Base-by-base conservation (phyloP, 257 asterid species). In the Nicotiana tomentosiformis region DNA sequence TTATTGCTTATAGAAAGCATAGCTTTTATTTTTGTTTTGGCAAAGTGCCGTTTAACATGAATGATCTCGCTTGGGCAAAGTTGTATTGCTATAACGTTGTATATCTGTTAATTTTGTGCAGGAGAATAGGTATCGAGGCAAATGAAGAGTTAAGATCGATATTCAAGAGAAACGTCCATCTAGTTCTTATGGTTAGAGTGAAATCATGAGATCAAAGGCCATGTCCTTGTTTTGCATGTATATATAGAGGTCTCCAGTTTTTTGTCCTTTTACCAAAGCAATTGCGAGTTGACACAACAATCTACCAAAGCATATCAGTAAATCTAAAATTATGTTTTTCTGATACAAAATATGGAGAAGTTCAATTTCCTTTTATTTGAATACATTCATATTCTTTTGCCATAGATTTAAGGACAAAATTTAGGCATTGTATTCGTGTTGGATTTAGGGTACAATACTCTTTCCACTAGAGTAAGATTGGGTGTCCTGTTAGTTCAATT, bases 41-140 rank as follows among this genome's bases (percentile, higher is more conserved):
- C 43, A 49, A 26, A 74, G 3, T 49, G 26, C 26, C 1, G 0
- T 26, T 23, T 74, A 32, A 74, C 64, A 74, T 74, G 79, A 74
- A 74, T 14, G 57, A 49, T 74, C 43, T 15, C 0, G 43, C 43
- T 72, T 6, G 60, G 37, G 3, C 26, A 4, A 49, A 49, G 46
- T 51, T 76, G 20, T 14, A 3, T 0, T 76, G 53, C 18, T 14
- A 7, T 74, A 46, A 72, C 62, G 2, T 39, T 46, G 12, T 49
- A 15, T 51, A 0, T 76, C 64, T 74, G 46, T 26, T 62, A 3
- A 35, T 32, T 78, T 61, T n/a, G 12, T 81, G 90, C 93, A 96
- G 99, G 92, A 90, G 96, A 85, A 94, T 96, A 26, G 99, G 99
- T 5, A 64, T 94, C 0, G 99, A 96, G 89, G 98, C 99, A 43